Evolutionary conservation across 305 asterid genomes (phyloP), one percentile per base, ranked within the genome.

Genomic region (Fraxinus greggii): DNA sequence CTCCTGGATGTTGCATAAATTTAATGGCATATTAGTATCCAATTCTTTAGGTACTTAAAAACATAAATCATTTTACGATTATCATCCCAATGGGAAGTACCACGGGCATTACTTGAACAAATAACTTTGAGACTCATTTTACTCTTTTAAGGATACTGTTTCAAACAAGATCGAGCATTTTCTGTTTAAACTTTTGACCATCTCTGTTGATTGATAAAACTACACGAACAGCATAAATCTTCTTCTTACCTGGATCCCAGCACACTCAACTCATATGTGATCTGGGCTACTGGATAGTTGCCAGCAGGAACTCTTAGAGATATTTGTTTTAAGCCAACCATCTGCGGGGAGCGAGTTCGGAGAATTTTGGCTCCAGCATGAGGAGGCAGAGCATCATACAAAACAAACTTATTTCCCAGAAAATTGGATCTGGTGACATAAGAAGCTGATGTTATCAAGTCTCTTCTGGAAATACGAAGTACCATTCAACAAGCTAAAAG

Each of bases 221-320:
- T 23, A 48, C 31, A 33, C 67, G 24, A 23, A 77, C 45, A 69
- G 69, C 79, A 40, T 7, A 75, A 84, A 35, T 31, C 73, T 65
- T 63, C 15, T 38, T 45, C 85, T 84, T 86, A 95, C 99, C 98
- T 90, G 78, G 98, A 89, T 85, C 97, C 98, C 75, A 94, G 86
- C 79, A 91, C 93, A 73, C 94, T 96, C 82, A 96, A 78, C 87
- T 96, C 98, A 33, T 93, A 94, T 2, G 98, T 91, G 86, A 96
- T 86, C 89, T 91, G 97, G 74, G 95, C 95, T 36, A 96, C 97
- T 0, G 93, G 92, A 79, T 90, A 91, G 88, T 89, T 94, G 69
- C 97, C 94, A 0, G 87, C 82, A 33, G 90, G 93, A 80, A 87
- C 88, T 89, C 89, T 92, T 9, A 93, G 87, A 54, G 88, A 85